Evolutionary conservation across 257 asterid genomes (phyloP).

Genomic region (Linderniella brevidens): DNA sequence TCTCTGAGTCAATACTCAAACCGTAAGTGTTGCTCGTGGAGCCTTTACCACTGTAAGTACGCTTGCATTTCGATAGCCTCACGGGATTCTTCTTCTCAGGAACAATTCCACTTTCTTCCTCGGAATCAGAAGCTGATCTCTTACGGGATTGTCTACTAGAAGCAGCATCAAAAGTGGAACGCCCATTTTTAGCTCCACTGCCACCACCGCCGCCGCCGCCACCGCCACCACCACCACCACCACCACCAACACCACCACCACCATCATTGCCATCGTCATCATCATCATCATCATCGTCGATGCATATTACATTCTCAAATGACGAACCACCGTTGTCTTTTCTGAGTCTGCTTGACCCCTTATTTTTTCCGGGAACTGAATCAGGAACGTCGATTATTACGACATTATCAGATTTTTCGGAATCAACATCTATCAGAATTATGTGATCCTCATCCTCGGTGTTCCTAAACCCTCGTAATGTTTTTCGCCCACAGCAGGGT

Average conservation of each 20-base stretch:
- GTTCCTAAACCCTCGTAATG: constrained; percentile 32
- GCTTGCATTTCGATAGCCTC: constrained; percentile 68
- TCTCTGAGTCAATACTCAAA: constrained; percentile 25
- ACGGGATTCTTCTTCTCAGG: constrained; percentile 44
- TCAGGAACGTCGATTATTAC: constrained; percentile 55
- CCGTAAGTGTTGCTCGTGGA: constrained; percentile 31
- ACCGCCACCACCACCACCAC: constrained; percentile 21
- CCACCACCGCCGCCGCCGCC: constrained; percentile 11
- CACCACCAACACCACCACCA: constrained; percentile 19
- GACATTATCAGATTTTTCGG: constrained; percentile 25
- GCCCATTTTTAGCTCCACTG: constrained; percentile 13
- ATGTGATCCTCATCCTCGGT: constrained; percentile 21
- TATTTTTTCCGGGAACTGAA: constrained; percentile 18
- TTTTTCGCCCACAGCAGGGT: constrained; percentile 27
- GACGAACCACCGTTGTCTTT: constrained; percentile 12
- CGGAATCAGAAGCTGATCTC: constrained; percentile 13
- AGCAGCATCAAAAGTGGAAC: constrained; percentile 24
- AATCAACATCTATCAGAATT: constrained; percentile 51
- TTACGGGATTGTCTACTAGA: constrained; percentile 20
- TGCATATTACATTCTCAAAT: constrained; percentile 30
- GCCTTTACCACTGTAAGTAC: constrained; percentile 75
- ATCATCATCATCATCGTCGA: constrained; percentile 63
- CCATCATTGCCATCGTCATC: constrained; percentile 12
- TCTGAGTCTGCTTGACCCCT: constrained; percentile 15
- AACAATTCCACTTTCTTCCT: constrained; percentile 27